A percentile compares a stretch with the other conserved stretches of the same genome.
Conservation (phyloP, 306 rosid species). For the Prunus mira region DNA sequence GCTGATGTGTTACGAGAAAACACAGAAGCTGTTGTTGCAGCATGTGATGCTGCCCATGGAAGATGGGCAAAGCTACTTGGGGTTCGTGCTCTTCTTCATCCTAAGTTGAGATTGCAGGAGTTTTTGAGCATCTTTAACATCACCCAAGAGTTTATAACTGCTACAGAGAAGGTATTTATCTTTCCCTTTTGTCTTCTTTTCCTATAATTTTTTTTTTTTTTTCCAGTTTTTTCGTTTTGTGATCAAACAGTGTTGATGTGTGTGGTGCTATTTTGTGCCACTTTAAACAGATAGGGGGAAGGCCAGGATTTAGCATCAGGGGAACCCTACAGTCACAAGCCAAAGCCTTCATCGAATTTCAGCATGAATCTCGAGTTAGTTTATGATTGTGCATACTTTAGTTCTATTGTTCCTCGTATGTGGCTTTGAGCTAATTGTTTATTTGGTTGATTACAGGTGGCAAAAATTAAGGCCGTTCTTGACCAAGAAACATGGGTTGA, state of each 20-base stretch:
- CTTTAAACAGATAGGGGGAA: constrained; percentile 87
- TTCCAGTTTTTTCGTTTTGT: not conserved
- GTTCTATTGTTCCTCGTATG: constrained; percentile 4
- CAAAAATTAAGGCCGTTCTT: constrained; percentile 94
- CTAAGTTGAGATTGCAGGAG: constrained; percentile 91
- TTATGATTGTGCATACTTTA: constrained; percentile 14
- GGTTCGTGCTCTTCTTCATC: constrained; percentile 93
- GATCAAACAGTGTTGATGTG: constrained; percentile 15
- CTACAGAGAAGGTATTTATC: constrained; percentile 75
- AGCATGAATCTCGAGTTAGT: constrained; percentile 98
- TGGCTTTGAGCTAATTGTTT: constrained; percentile 22
- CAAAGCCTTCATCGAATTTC: constrained; percentile 93
- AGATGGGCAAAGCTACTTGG: constrained; percentile 99
- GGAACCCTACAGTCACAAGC: constrained; percentile 98
- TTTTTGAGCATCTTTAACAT: constrained; percentile 75
- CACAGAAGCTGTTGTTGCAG: constrained; percentile 99
- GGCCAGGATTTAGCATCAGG: constrained; percentile 98
- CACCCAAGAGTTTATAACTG: constrained; percentile 89
- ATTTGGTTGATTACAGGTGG: constrained; percentile 53
- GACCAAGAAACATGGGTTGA: constrained; percentile 99
- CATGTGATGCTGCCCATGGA: constrained; percentile 99
- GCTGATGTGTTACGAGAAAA: constrained; percentile 99
- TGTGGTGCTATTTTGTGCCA: constrained; percentile 28
- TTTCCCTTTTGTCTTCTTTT: not conserved
- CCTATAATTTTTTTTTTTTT: not conserved